phyloP scores from a whole-genome alignment of 495 filamentous ascomycete species.

The Daldinia grandis region DNA sequence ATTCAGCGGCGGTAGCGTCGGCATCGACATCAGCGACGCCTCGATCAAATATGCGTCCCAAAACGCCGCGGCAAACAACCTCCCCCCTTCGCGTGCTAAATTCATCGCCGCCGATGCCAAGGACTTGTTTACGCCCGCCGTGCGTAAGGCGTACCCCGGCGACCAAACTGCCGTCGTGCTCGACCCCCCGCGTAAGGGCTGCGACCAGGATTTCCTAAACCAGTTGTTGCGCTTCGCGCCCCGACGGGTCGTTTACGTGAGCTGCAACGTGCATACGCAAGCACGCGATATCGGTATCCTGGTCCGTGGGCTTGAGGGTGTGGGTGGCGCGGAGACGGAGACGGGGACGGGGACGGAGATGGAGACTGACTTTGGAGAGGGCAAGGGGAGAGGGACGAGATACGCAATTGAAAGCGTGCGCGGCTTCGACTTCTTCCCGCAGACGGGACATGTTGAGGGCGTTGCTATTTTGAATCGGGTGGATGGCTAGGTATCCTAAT shows the following conservation, averaged over 20 bases:
- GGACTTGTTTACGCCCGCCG: slow-evolving; percentile 76
- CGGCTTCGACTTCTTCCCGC: slow-evolving; percentile 98
- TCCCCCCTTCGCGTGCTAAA: slow-evolving; percentile 64
- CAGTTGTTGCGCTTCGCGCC: slow-evolving; percentile 83
- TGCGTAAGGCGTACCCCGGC: slow-evolving; percentile 69
- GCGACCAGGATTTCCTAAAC: slow-evolving; percentile 80
- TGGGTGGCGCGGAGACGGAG: too few species aligned
- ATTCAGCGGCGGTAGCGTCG: slow-evolving; percentile 63
- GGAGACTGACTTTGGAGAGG: too few species aligned
- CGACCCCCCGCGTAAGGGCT: slow-evolving; percentile 94
- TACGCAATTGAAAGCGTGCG: slow-evolving; percentile 92
- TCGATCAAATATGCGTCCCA: slow-evolving; percentile 77
- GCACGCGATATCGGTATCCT: slow-evolving; percentile 88
- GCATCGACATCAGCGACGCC: slow-evolving; percentile 65
- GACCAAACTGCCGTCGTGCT: slow-evolving; percentile 89
- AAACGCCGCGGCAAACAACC: slow-evolving; percentile 80
- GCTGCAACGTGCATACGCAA: slow-evolving; percentile 97
- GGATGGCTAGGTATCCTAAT: slow-evolving; percentile 31
- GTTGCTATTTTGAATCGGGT: slow-evolving; percentile 78
- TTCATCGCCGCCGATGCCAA: slow-evolving; percentile 90
- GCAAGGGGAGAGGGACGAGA: slow-evolving; percentile 52
- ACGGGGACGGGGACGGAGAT: too few species aligned
- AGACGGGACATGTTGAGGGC: slow-evolving; percentile 96
- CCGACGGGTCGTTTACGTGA: slow-evolving; percentile 86
- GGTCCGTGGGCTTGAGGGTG: slow-evolving; percentile 66